Conservation (phyloP, 2,329 filamentous ascomycete genomes). For the Fusarium sterilihyphosum region DNA sequence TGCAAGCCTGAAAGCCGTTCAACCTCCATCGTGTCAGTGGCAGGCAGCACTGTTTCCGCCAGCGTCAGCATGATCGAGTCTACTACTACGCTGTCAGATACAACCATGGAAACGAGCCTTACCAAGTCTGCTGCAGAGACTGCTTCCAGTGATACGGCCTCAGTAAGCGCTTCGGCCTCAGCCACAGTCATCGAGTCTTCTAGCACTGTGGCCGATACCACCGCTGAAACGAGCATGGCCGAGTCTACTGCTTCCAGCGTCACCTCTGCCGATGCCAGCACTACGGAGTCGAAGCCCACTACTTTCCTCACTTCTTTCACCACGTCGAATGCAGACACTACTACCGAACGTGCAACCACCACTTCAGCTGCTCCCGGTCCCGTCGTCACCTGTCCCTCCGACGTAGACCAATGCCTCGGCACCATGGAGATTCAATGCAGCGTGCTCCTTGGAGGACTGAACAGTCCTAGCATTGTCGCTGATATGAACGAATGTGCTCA, state of each 20-base stretch:
- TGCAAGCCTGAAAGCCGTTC: background rate
- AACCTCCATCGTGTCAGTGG: rapidly evolving
- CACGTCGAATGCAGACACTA: background rate
- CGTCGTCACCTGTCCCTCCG: background rate
- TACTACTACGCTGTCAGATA: background rate
- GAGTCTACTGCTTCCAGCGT: background rate
- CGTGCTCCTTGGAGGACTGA: background rate
- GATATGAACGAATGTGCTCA: background rate
- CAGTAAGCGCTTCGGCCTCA: background rate
- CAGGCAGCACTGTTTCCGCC: background rate
- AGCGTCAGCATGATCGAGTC: background rate
- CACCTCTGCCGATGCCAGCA: background rate
- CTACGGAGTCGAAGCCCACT: background rate
- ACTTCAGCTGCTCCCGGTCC: background rate
- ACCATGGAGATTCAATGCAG: background rate
- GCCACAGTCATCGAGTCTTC: rapidly evolving
- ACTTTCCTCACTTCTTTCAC: background rate
- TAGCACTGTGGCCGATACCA: background rate
- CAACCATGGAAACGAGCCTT: background rate
- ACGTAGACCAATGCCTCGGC: background rate
- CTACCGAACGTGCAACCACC: background rate
- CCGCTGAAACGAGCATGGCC: background rate
- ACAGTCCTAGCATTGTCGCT: rapidly evolving
- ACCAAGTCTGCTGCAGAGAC: background rate
- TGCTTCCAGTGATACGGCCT: background rate